phyloP scores from a whole-genome alignment of 2,329 filamentous ascomycete species.

The Nannizziopsis barbatae region DNA sequence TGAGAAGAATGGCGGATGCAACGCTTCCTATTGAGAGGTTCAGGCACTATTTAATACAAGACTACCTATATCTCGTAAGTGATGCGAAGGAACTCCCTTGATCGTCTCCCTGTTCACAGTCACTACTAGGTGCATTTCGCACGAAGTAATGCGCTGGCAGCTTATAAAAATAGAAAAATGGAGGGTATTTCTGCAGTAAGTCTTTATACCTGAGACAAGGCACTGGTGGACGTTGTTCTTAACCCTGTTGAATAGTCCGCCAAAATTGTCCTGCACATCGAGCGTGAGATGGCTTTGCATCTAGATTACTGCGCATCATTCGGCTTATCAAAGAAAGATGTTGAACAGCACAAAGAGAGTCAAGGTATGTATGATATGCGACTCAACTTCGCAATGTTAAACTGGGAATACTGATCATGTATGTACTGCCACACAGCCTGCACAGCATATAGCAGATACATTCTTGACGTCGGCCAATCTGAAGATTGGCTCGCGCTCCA shows the following conservation, averaged over 20 bases:
- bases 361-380: constrained; percentile 43
- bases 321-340: constrained; percentile 60
- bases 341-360: constrained; percentile 62
- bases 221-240: not conserved
- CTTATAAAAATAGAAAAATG: constrained; percentile 70
- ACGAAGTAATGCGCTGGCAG: constrained; percentile 70
- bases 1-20: constrained; percentile 62
- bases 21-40: constrained; percentile 65
- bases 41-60: constrained; percentile 80
- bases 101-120: constrained; percentile 4
- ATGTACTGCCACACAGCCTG: constrained; percentile 42
- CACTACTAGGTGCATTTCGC: constrained; percentile 63
- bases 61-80: constrained; percentile 73
- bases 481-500: constrained; percentile 83
- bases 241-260: constrained; percentile 42
- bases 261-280: constrained; percentile 63
- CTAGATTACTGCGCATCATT: constrained; percentile 72
- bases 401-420: not conserved
- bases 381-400: not conserved
- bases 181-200: constrained; percentile 59
- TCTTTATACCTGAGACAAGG: not conserved
- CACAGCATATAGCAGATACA: constrained; percentile 72
- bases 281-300: constrained; percentile 70
- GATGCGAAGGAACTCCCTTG: not conserved
- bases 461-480: constrained; percentile 77